Evolutionary conservation across 2,329 filamentous ascomycete species (phyloP).

Genomic region (Penicillium expansum): DNA sequence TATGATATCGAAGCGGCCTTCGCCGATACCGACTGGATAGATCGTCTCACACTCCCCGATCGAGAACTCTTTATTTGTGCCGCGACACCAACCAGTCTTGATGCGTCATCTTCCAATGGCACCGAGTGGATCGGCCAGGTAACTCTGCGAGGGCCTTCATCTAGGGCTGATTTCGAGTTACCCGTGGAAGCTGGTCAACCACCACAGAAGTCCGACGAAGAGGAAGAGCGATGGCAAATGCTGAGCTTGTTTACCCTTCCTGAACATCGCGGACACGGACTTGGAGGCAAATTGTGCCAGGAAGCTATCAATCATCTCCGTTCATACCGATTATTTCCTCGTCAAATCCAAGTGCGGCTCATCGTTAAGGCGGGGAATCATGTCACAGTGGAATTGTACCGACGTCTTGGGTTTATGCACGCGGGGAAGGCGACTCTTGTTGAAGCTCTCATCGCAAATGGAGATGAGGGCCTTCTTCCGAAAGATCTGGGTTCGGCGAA

Average conservation of each 20-base stretch:
- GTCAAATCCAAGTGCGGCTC: slow-evolving; percentile 21
- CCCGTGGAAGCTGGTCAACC: slow-evolving; percentile 25
- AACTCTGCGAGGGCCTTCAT: slow-evolving; percentile 31
- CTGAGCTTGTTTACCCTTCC: slow-evolving; percentile 33
- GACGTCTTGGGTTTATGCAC: slow-evolving; percentile 26
- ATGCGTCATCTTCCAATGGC: slow-evolving; percentile 4
- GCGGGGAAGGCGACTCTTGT: slow-evolving; percentile 26
- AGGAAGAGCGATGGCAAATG: slow-evolving; percentile 32
- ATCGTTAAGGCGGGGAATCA: slow-evolving; percentile 28
- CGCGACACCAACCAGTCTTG: slow-evolving; percentile 1
- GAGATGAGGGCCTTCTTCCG: slow-evolving; percentile 27
- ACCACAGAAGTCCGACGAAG: slow-evolving; percentile 18
- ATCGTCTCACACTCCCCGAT: slow-evolving; percentile 20
- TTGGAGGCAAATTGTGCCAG: slow-evolving; percentile 28
- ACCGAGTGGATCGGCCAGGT: slow-evolving; percentile 32
- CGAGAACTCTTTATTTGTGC: slow-evolving; percentile 34
- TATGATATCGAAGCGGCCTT: slow-evolving; percentile 33
- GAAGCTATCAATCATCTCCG: slow-evolving; percentile 21
- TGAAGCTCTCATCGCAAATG: slow-evolving; percentile 30
- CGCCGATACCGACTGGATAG: slow-evolving; percentile 26
- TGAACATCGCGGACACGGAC: slow-evolving; percentile 30
- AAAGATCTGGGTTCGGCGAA: slow-evolving; percentile 12
- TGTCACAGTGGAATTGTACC: slow-evolving; percentile 24
- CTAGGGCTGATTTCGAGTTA: slow-evolving; percentile 22
- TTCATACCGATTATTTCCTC: slow-evolving; percentile 7